Evolutionary conservation across 2,329 filamentous ascomycete genomes (phyloP), one percentile per base, ranked within the genome.

Genomic region (Berkeleyomyces basicola): DNA sequence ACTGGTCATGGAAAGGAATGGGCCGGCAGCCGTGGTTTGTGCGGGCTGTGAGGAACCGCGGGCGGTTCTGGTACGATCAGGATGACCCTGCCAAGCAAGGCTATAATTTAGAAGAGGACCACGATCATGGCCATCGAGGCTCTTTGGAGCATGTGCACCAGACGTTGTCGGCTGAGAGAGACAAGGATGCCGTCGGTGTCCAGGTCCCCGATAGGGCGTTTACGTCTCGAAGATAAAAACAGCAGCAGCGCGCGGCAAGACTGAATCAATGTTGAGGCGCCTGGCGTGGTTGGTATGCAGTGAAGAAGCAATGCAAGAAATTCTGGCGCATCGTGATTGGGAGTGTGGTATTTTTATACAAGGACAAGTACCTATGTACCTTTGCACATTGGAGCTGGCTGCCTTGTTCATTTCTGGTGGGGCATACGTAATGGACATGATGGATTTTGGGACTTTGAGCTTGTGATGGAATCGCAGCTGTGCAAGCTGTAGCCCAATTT

Each of bases 1-100:
- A 80, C 67, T 81, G 79, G 79, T 77, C 78, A 1, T 80, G 77
- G 78, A 77, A 75, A 66, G 76, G 77, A 2, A 70, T 71, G 0
- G 78, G 78, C 3, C 73, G 73, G 2, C 72, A 76, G 49, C 78
- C 78, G 0, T 79, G 77, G 74, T 75, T 78, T 63, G 69, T 79
- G 46, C 73, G 77, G 4, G 74, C 74, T 2, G 66, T 72, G 9
- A 59, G 63, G 33, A 64, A 61, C 40, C 59, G 62, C 4, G 63
- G 63, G 2, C 57, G 61, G 39, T 60, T 63, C 16, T 63, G 59
- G 49, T 64, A 64, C 42, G 63, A 62, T 36, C 58, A 57, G 14
- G 61, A 65, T 44, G 60, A 62, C 36, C 61, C 59, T 3, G 60
- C 44, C 40, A 67, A 66, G 33, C 64, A 61, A 7, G 63, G 62